Evolutionary conservation across 2,329 filamentous ascomycete genomes (phyloP), one percentile per base, ranked within the genome.

Genomic region (Pseudogymnoascus pannorum): DNA sequence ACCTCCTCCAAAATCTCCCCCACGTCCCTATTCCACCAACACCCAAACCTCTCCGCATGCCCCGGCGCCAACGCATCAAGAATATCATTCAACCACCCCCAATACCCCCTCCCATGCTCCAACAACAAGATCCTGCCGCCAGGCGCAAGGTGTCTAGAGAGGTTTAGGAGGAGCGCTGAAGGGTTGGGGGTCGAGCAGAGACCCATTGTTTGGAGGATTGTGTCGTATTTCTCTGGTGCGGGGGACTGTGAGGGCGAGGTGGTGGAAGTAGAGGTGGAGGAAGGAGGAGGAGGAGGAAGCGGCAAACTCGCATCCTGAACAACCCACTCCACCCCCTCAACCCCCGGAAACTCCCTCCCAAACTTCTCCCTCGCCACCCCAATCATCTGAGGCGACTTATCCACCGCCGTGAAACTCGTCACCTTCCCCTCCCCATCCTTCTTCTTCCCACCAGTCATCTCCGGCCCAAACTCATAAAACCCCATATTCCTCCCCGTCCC

Each of bases 1-100:
- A 82, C 84, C 63, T 79, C 76, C 60, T 77, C 73, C 7, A 87
- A 78, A 29, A 87, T 76, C 33, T 68, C 73, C 67, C 81, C 79
- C 63, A 87, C 80, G 68, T 87, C 84, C 59, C 85, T 76, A 72
- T 87, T 87, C 84, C 84, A 87, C 85, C 85, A 87, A 73, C 85
- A 87, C 2, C 85, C 85, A 68, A 83, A 87, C 66, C 80, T 78
- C 20, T 76, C 74, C 62, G 85, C 86, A 68, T 87, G 85, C 20
- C 74, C 72, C 14, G 73, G 72, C 0, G 85, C 84, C 61, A 79
- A 78, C 64, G 73, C 75, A 72, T 87, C 84, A 31, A 87, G 72
- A 16, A 82, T 66, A 8, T 74, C 72, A 68, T 87, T 87, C 33
- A 87, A 73, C 60, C 82, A 74, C 5, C 76, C 75, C 71, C 77